Percentiles rank a stretch among this genome's conserved stretches.
phyloP scores from a whole-genome alignment of 148 eudicot genomes.

The Amaranthus hypochondriacus region DNA sequence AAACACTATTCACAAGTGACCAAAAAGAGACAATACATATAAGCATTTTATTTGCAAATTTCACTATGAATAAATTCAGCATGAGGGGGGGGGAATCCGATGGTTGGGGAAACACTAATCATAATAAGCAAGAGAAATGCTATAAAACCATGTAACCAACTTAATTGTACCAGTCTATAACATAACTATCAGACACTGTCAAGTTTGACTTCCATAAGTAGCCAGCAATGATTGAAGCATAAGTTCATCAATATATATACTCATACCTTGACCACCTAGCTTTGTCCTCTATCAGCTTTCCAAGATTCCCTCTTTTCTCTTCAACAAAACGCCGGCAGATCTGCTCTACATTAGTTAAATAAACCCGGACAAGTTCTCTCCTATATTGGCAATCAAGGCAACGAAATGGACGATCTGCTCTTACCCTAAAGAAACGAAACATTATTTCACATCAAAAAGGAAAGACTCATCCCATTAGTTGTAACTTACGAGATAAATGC shows the following conservation, averaged over 20 bases:
- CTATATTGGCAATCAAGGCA: slow-evolving; percentile 83
- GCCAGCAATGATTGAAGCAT: slow-evolving; percentile 4
- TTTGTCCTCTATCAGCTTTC: slow-evolving; percentile 73
- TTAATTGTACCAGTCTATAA: background rate
- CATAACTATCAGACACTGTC: background rate
- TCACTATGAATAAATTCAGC: background rate
- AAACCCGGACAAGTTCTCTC: slow-evolving; percentile 85
- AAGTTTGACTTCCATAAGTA: background rate
- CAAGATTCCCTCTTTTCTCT: slow-evolving; percentile 70
- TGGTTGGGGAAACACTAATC: background rate
- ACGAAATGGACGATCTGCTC: slow-evolving; percentile 76
- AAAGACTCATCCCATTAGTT: background rate
- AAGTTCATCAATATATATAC: background rate
- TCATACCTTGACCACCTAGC: slow-evolving; percentile 89
- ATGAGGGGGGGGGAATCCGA: background rate
- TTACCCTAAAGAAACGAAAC: slow-evolving; percentile 48
- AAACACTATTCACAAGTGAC: background rate
- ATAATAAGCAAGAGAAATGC: background rate
- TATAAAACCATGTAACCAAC: background rate
- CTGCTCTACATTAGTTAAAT: slow-evolving; percentile 83
- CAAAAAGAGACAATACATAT: background rate
- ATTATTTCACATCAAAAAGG: background rate
- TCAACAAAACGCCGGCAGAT: slow-evolving; percentile 87
- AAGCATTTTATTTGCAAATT: background rate
- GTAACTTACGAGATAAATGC: background rate